Evolutionary conservation across 164 flowering plant species (phyloP), one percentile per base, ranked within the genome.

Genomic region (Umbilicus rupestris): DNA sequence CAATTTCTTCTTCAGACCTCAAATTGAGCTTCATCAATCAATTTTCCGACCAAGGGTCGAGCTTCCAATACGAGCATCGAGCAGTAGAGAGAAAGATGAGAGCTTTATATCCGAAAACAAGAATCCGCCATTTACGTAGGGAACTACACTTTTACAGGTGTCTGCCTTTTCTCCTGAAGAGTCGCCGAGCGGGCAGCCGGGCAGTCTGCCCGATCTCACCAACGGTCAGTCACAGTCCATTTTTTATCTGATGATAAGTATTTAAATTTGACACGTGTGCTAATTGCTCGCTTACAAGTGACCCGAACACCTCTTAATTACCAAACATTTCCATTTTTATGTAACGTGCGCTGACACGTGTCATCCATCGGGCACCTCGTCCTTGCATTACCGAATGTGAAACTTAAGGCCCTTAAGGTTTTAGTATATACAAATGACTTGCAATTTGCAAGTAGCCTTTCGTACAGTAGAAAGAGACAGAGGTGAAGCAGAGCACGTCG

Each of bases 181-280:
- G 3, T 30, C 10, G 22, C 5, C 31, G 3, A 19, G 3, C 39
- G 39, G 37, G 39, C 64, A 60, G 28, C 15, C n/a, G n/a, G n/a
- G n/a, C n/a, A n/a, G n/a, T n/a, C 30, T 49, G 55, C 19, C 55
- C 55, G 8, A 3, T n/a, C 17, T 45, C n/a, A 45, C 49, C 17
- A 6, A 20, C 58, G 58, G 58, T 12, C 58, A 52, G 58, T 15
- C 24, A 44, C 55, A 47, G 58, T 24, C 15, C 29, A 12, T 52
- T 11, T 8, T 9, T 3, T 20, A 52, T 29, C 14, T 24, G 39
- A 28, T n/a, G 69, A 50, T 69, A 67, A 72, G 68, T 31, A 44
- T 1, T 35, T 3, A 0, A 35, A 12, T 12, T 5, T 6, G n/a
- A n/a, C 20, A 75, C 81, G 78, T 78, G 81, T 71, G 30, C 79